Evolutionary conservation across 2,329 filamentous ascomycete genomes (phyloP).

Genomic region (Aspergillus caelatus): DNA sequence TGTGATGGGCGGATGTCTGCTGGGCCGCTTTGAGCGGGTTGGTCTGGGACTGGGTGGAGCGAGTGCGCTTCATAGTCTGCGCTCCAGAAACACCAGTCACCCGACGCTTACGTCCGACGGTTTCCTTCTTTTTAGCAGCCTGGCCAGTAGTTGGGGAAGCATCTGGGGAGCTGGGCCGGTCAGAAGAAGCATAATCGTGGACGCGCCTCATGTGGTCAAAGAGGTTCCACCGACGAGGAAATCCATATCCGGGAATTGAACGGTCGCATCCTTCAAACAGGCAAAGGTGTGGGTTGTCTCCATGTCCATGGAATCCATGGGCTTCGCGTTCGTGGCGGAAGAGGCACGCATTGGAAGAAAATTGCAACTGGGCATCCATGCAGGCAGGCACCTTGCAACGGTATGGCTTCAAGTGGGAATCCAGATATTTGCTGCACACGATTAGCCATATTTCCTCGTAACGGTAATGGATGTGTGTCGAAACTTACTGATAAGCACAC

Average conservation of each 20-base stretch:
- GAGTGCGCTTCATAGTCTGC: slow-evolving; percentile 46
- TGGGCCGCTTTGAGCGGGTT: slow-evolving; percentile 37
- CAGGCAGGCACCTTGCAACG: slow-evolving; percentile 86
- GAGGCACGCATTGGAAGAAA: slow-evolving; percentile 93
- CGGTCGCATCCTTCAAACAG: slow-evolving; percentile 86
- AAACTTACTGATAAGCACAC: slow-evolving; percentile 95
- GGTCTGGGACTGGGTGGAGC: slow-evolving; percentile 42
- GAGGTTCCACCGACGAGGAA: slow-evolving; percentile 93
- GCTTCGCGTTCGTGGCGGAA: slow-evolving; percentile 94
- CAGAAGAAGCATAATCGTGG: slow-evolving; percentile 62
- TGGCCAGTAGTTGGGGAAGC: slow-evolving; percentile 34
- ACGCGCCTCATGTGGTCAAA: slow-evolving; percentile 97
- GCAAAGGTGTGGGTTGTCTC: slow-evolving; percentile 89
- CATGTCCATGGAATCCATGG: slow-evolving; percentile 92
- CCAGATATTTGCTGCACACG: slow-evolving; percentile 80
- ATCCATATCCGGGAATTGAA: slow-evolving; percentile 78
- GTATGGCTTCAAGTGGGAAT: slow-evolving; percentile 96
- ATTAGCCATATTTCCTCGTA: slow-evolving; percentile 21
- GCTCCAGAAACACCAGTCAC: slow-evolving; percentile 40
- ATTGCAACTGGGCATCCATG: slow-evolving; percentile 83
- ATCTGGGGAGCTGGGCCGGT: slow-evolving; percentile 47
- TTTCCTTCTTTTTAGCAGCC: slow-evolving; percentile 43
- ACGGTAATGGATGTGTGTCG: slow-evolving; percentile 8
- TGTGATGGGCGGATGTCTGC: slow-evolving; percentile 36
- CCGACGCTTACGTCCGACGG: slow-evolving; percentile 42